A percentile compares a stretch with the other conserved stretches of the same genome.
phyloP scores from a whole-genome alignment of 2,329 filamentous ascomycete genomes.

The Colletotrichum sp. region DNA sequence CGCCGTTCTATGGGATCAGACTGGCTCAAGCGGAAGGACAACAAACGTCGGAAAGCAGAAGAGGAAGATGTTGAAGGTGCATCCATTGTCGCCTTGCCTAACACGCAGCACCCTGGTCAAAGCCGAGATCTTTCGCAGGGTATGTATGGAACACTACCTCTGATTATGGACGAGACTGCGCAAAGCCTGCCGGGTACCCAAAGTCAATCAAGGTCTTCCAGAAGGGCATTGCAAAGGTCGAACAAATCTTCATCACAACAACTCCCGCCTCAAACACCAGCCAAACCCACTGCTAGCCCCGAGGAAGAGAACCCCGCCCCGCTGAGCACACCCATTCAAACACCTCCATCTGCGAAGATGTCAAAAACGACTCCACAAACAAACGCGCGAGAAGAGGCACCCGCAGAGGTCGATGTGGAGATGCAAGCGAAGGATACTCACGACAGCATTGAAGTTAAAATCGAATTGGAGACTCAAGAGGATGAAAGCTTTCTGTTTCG shows the following conservation, averaged over 20 bases:
- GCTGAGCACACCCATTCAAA: slow-evolving; percentile 12
- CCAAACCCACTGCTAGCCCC: neutral
- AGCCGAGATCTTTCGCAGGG: neutral
- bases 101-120: neutral
- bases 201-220: neutral
- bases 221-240: neutral
- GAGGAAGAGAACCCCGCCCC: neutral
- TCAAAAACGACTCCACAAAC: neutral
- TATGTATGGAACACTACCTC: neutral
- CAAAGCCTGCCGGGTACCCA: neutral
- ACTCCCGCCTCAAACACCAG: neutral
- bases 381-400: neutral
- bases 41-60: slow-evolving; percentile 29
- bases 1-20: slow-evolving; percentile 29
- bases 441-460: neutral
- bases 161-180: neutral
- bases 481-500: slow-evolving; percentile 39
- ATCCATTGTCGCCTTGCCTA: neutral
- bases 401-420: neutral
- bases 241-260: neutral
- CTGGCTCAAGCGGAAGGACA: slow-evolving; percentile 35
- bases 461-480: slow-evolving; percentile 30
- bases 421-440: neutral
- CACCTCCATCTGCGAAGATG: slow-evolving; percentile 2
- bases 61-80: neutral